Percentiles rank a stretch among this genome's conserved stretches.
Evolutionary conservation across 2,329 filamentous ascomycete genomes (phyloP).

Genomic region (Talaromyces rugulosus): DNA sequence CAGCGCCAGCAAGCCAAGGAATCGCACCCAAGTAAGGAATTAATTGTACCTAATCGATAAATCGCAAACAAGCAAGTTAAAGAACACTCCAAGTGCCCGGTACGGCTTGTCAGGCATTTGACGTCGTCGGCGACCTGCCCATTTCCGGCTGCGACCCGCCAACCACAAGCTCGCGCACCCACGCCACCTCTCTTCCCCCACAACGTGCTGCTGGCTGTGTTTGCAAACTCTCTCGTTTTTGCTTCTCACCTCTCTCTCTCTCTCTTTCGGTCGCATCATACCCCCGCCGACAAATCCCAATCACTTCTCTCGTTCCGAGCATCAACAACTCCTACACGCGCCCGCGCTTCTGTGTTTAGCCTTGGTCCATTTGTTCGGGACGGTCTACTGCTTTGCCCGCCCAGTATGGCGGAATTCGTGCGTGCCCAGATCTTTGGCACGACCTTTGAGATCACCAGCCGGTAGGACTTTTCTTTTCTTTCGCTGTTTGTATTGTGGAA

Average conservation of each 20-base stretch:
- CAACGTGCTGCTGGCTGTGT: background rate
- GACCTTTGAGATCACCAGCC: constrained; percentile 98
- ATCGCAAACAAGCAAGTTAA: too few species aligned
- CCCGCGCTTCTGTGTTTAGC: background rate
- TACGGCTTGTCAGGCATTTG: background rate
- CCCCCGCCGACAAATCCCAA: background rate
- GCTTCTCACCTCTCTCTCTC: background rate
- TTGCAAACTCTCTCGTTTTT: background rate
- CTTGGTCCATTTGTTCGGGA: background rate
- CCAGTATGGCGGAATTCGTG: constrained; percentile 96
- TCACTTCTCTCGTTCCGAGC: background rate
- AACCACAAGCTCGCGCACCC: constrained; percentile 2
- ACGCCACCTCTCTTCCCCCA: constrained; percentile 1
- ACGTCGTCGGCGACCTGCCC: background rate
- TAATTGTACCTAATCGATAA: background rate
- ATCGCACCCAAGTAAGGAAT: too few species aligned
- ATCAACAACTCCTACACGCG: background rate
- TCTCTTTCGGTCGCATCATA: background rate
- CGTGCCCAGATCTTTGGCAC: constrained; percentile 99
- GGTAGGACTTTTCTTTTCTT: constrained; percentile 53
- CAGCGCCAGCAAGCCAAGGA: too few species aligned
- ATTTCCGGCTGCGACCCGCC: constrained; percentile 11
- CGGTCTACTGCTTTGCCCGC: background rate
- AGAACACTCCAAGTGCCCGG: too few species aligned
- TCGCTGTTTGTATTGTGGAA: background rate